Percentiles rank a stretch among this genome's conserved stretches.
Conservation (phyloP, 2,329 filamentous ascomycete species). For the Trichoderma polysporum region DNA sequence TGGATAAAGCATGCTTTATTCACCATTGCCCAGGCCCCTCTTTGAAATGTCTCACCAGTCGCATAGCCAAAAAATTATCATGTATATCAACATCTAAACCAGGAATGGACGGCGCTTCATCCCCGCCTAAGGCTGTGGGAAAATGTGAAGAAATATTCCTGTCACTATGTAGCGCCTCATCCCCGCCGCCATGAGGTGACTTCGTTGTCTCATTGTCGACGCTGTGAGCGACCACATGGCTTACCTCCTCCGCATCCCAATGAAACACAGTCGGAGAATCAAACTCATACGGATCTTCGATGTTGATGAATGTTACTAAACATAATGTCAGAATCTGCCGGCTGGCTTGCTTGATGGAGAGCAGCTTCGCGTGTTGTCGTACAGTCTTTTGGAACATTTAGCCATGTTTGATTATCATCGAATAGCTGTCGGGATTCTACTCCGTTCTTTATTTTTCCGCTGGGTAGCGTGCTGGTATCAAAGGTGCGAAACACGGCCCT, state of each 20-base stretch:
- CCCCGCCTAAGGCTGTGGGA: neutral
- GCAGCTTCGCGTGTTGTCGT: neutral
- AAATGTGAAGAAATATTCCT: neutral
- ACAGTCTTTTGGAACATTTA: neutral
- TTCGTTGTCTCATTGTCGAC: neutral
- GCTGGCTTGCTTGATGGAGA: neutral
- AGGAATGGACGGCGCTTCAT: neutral
- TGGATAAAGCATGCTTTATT: too few species aligned
- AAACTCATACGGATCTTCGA: conserved; percentile 9
- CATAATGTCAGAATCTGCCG: neutral
- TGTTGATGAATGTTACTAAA: conserved; percentile 4
- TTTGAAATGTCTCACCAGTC: conserved; percentile 7
- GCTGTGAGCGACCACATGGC: neutral
- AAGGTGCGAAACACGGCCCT: conserved; percentile 3
- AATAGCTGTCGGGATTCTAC: neutral
- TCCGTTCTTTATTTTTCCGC: neutral
- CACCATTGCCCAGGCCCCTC: conserved; percentile 14
- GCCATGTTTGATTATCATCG: neutral
- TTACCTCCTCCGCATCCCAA: neutral
- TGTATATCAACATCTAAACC: neutral
- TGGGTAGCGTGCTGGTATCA: neutral
- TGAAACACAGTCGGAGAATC: neutral
- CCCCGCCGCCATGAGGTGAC: neutral
- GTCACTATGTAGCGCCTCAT: neutral
- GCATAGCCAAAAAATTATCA: neutral